phyloP scores from a whole-genome alignment of 2,329 filamentous ascomycete species.

The Hymenotorrendiella dingleyae region DNA sequence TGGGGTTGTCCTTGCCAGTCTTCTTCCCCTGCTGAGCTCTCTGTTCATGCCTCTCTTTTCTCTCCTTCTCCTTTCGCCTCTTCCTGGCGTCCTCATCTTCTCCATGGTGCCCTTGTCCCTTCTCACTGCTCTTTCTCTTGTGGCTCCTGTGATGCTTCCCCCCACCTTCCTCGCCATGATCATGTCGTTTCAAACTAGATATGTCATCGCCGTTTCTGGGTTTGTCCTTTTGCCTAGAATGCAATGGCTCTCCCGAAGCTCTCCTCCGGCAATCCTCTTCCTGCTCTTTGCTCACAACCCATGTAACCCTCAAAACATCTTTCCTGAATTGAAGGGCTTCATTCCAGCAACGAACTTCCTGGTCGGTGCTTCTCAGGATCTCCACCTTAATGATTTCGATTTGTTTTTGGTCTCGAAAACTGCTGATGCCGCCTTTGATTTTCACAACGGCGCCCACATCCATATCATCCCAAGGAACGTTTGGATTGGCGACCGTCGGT shows the following conservation, averaged over 20 bases:
- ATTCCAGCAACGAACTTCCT: slow-evolving; percentile 55
- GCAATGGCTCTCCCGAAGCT: slow-evolving; percentile 3
- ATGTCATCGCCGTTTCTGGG: not conserved
- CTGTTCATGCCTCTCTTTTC: slow-evolving; percentile 2
- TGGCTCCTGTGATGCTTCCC: not conserved
- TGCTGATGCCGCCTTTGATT: slow-evolving; percentile 46
- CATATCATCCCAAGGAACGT: slow-evolving; percentile 29
- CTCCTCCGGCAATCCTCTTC: slow-evolving; percentile 40
- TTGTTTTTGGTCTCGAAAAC: slow-evolving; percentile 44
- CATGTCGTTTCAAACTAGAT: too few species aligned
- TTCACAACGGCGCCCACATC: slow-evolving; percentile 51
- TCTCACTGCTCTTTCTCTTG: not conserved
- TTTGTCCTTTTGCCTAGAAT: slow-evolving; percentile 2
- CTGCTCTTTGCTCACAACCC: slow-evolving; percentile 46
- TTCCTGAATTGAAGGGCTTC: slow-evolving; percentile 44
- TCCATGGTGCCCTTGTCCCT: not conserved
- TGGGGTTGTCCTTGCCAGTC: slow-evolving; percentile 1
- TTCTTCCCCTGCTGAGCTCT: slow-evolving; percentile 7
- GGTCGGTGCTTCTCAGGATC: slow-evolving; percentile 44
- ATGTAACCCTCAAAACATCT: slow-evolving; percentile 46
- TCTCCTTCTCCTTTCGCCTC: slow-evolving; percentile 3
- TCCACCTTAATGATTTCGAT: slow-evolving; percentile 46
- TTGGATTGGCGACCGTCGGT: slow-evolving; percentile 46
- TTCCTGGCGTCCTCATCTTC: not conserved
- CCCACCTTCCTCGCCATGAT: too few species aligned